Evolutionary conservation across 1,284 basidiomycete species (phyloP), one percentile per base, ranked within the genome.

Genomic region (Ceratobasidium sp.): DNA sequence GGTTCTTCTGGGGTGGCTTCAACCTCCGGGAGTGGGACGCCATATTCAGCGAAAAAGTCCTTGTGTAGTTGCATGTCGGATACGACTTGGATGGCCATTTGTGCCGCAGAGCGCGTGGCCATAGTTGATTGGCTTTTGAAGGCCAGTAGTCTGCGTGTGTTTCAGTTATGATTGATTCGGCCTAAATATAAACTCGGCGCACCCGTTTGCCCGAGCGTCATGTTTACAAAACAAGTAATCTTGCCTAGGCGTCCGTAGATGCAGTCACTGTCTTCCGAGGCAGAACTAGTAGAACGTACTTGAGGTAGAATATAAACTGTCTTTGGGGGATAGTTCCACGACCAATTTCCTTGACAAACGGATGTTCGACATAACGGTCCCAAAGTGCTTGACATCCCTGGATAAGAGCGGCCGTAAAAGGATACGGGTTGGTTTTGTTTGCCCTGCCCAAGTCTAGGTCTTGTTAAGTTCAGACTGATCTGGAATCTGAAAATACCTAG

Each of bases 241-340:
- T 74, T 91, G 90, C 73, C 90, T 91, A 74, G 0, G 29, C 1
- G 12, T 13, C 13, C 38, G 17, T 40, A 40, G 17, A 40, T 40
- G 38, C 38, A 10, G n/a, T n/a, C n/a, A n/a, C n/a, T n/a, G n/a
- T n/a, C n/a, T n/a, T n/a, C n/a, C n/a, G n/a, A n/a, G n/a, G n/a
- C n/a, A 49, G 10, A 69, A 22, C 58, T 17, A 45, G 40, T 17
- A 49, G 58, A 35, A 69, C 85, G 31, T 70, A 90, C 89, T 86
- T 90, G 79, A 97, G 89, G 77, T 96, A 98, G 77, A 94, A 89
- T 29, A 91, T 76, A 78, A 97, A 96, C 20, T 82, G 81, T 31
- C 86, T 81, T 32, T 78, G 79, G 0, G 86, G 81, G 1, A 96
- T 83, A 0, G 85, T 89, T 0, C 92, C 93, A 52, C 83, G 78